These are phyloP conservation scores for Triticum aestivum DNA, from an alignment of 176 grass and related monocot species.

Conservation along the genomic window IWGSC_CS_RefSeq_v2.1 NC_057795.1:48233825-48234324, in stretches of 20 bases:
- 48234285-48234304: neutral
- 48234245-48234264: neutral
- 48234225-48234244: slow-evolving; percentile 7
- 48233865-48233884: slow-evolving; percentile 21
- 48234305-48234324: neutral
- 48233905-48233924: slow-evolving; percentile 46
- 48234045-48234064: slow-evolving; percentile 22
- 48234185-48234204: neutral
- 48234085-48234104: too few relatives aligned
- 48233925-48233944: slow-evolving; percentile 53
- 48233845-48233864: slow-evolving; percentile 19
- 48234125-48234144: too few relatives aligned
- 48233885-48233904: slow-evolving; percentile 72
- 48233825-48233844: neutral
- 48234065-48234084: too few relatives aligned
- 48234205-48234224: neutral
- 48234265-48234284: neutral
- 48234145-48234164: too few relatives aligned
- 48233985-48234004: neutral
- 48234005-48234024: neutral
- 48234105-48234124: too few relatives aligned
- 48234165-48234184: too few relatives aligned
- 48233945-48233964: slow-evolving; percentile 77
- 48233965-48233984: neutral
- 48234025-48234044: slow-evolving; percentile 37